Base-by-base conservation (phyloP, 2,329 filamentous ascomycete genomes). In the Exophiala oligosperma region DNA sequence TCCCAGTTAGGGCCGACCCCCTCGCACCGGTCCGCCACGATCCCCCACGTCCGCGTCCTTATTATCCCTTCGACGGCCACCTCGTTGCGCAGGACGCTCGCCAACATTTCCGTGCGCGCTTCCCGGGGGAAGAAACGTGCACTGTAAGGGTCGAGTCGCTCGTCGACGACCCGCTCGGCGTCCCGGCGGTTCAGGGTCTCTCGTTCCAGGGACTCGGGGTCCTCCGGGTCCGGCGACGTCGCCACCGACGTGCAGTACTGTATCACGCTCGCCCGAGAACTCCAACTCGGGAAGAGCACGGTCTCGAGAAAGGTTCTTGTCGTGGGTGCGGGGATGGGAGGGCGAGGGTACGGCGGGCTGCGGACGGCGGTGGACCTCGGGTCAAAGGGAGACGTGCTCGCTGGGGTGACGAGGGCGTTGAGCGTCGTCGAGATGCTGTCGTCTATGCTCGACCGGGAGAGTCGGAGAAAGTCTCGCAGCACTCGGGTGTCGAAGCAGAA, bases 381-480 rank as follows among this genome's bases (percentile, higher is more conserved):
- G 70, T 96, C 89, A 74, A 96, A 97, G 14, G 86, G 85, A 40
- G 76, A 74, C 35, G 69, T 68, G 46, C 80, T 78, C 11, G 90
- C 82, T 0, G 93, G 93, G 0, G 88, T 92, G 46, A 91, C 77
- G 38, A 97, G 83, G 1, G 91, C 91, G 77, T 97, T 97, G 61
- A 99, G 84, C 69, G 95, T 93, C 70, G 96, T 92, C 0, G 86
- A 86, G 70, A 99, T 97, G 46, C 90, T 91, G 75, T 99, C 94
- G 75, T 99, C 94, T 69, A 97, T 88, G 49, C 89, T 85, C 52
- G 85, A 81, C 63, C 94, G 86, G 8, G 93, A 97, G 64, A 94
- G 75, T 40, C 92, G 89, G 23, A 99, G 83, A 73, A 99, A 99
- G 73, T 96, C 94, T 96, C 69, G 62, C 57, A 64, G 52, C 28